Percentiles rank a stretch among this genome's conserved stretches.
These are phyloP conservation scores for Lotmaria passim DNA, from an alignment of 208 protist genomes.

Conservation along the genomic window DNA sequence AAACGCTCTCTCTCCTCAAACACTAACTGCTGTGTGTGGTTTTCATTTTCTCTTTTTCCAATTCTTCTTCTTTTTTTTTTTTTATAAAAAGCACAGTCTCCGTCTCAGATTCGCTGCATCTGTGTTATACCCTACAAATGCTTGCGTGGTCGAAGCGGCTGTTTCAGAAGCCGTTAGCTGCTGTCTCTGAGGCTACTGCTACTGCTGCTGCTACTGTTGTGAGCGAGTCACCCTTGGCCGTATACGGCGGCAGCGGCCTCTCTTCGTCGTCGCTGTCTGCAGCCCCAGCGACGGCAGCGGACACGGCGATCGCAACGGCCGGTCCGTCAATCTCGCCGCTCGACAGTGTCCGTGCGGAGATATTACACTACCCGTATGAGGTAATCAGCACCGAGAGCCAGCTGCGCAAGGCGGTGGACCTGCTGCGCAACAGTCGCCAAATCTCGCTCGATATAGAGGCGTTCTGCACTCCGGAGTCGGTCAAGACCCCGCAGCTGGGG, in stretches of 20 bases:
- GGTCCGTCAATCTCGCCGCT: background rate
- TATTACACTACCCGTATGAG: slow-evolving; percentile 71
- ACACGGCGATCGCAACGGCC: background rate
- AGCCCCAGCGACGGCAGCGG: background rate
- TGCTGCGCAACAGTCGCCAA: slow-evolving; percentile 38
- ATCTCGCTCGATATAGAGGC: slow-evolving; percentile 90
- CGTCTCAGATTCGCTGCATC: background rate
- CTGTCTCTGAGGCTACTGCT: too few relatives aligned
- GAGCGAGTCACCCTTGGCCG: too few relatives aligned
- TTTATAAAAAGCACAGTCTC: too few relatives aligned
- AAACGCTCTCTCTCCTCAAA: too few relatives aligned
- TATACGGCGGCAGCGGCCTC: too few relatives aligned
- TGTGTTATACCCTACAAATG: background rate
- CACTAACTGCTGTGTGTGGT: too few relatives aligned
- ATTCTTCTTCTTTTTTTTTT: too few relatives aligned
- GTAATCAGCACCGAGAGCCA: slow-evolving; percentile 60
- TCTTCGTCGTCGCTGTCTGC: background rate
- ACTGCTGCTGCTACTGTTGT: too few relatives aligned
- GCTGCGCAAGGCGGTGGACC: slow-evolving; percentile 41
- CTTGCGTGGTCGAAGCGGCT: slow-evolving; percentile 2
- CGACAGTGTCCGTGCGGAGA: slow-evolving; percentile 11
- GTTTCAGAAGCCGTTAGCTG: background rate
- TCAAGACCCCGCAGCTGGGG: slow-evolving; percentile 69
- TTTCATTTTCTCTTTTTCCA: too few relatives aligned
- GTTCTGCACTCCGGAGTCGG: slow-evolving; percentile 61